phyloP scores from a whole-genome alignment of 2,329 filamentous ascomycete genomes.

The Nemania abortiva region DNA sequence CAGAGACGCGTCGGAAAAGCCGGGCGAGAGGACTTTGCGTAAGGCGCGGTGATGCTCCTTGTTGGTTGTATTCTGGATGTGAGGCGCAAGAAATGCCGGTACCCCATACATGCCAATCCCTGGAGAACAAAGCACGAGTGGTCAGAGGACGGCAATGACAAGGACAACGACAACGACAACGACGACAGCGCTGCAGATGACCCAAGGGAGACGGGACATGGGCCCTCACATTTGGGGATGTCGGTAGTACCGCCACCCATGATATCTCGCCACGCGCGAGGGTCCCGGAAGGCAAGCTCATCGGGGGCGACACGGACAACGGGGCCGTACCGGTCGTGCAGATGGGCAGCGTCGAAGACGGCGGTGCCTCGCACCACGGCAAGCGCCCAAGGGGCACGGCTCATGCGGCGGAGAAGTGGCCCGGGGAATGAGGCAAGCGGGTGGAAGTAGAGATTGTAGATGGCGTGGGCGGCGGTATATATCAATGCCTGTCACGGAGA shows the following conservation, averaged over 20 bases:
- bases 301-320: conserved; percentile 57
- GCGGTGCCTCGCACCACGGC: conserved; percentile 38
- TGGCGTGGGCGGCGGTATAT: conserved; percentile 12
- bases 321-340: conserved; percentile 54
- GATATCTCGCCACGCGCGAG: conserved; percentile 20
- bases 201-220: too few relatives aligned
- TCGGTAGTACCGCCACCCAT: conserved; percentile 23
- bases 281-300: conserved; percentile 55
- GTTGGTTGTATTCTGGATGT: conserved; percentile 43
- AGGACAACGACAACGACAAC: too few relatives aligned
- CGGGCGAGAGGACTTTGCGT: conserved; percentile 19
- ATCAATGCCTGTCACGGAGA: neutral
- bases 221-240: conserved; percentile 28
- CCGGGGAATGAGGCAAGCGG: conserved; percentile 46
- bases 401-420: conserved; percentile 43
- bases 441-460: conserved; percentile 47
- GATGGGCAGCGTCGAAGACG: conserved; percentile 36
- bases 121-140: neutral
- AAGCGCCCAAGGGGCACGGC: conserved; percentile 39
- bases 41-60: conserved; percentile 34
- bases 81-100: conserved; percentile 33
- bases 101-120: conserved; percentile 37
- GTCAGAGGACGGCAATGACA: too few relatives aligned
- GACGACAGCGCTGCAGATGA: neutral
- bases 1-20: conserved; percentile 18